Evolutionary conservation across 169 alveolate genomes (phyloP).

Genomic region (Plasmodium vinckei): DNA sequence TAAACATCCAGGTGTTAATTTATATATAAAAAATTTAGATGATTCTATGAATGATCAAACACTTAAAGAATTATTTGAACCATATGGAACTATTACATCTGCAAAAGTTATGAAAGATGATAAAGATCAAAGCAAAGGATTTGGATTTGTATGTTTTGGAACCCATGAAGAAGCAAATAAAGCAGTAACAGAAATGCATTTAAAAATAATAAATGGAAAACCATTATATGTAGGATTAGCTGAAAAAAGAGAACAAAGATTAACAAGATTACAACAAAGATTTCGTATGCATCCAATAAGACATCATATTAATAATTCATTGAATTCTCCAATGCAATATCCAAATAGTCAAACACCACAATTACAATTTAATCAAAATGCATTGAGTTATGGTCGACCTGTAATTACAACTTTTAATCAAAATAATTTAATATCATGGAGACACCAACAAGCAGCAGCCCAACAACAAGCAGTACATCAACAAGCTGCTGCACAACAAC

Average conservation of each 20-base stretch:
- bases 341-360: slow-evolving; percentile 73
- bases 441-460: slow-evolving; percentile 69
- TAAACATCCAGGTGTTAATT: slow-evolving; percentile 90
- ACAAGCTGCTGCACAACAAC: slow-evolving; percentile 57
- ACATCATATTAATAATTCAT: slow-evolving; percentile 79
- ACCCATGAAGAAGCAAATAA: slow-evolving; percentile 97
- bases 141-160: slow-evolving; percentile 97
- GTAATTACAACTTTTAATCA: slow-evolving; percentile 67
- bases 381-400: slow-evolving; percentile 75
- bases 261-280: slow-evolving; percentile 91
- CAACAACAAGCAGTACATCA: slow-evolving; percentile 64
- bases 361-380: slow-evolving; percentile 64
- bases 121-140: slow-evolving; percentile 95
- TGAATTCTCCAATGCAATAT: slow-evolving; percentile 77
- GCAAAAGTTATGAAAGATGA: slow-evolving; percentile 95
- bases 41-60: slow-evolving; percentile 91
- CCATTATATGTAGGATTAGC: slow-evolving; percentile 95
- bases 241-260: slow-evolving; percentile 93
- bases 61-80: slow-evolving; percentile 90
- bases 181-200: slow-evolving; percentile 97
- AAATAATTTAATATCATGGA: slow-evolving; percentile 68
- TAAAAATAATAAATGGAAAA: slow-evolving; percentile 90
- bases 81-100: slow-evolving; percentile 92
- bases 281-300: slow-evolving; percentile 87
- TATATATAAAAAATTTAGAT: slow-evolving; percentile 94